Evolutionary conservation across 805 yeast genomes (phyloP).

Genomic region (Teunomyces stri): DNA sequence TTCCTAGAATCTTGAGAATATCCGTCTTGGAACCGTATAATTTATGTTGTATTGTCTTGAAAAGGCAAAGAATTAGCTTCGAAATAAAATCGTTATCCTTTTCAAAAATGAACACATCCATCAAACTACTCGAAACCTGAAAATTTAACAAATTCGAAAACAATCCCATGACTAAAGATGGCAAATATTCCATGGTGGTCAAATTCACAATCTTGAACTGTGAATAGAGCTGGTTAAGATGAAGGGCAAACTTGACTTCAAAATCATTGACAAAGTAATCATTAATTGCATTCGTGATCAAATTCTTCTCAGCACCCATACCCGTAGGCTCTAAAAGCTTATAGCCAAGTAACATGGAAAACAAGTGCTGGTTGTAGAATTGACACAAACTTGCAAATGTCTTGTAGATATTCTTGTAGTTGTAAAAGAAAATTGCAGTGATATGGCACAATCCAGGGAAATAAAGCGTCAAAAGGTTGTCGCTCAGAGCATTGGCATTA

Average conservation of each 20-base stretch:
- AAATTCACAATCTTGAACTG: conserved; percentile 50
- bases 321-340: conserved; percentile 6
- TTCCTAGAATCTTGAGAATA: conserved; percentile 32
- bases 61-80: conserved; percentile 51
- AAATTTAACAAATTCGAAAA: conserved; percentile 46
- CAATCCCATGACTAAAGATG: conserved; percentile 38
- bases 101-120: conserved; percentile 63
- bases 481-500: conserved; percentile 5
- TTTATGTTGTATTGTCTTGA: conserved; percentile 45
- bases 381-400: conserved; percentile 42
- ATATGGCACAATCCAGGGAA: conserved; percentile 36
- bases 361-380: conserved; percentile 32
- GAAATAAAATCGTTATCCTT: conserved; percentile 46
- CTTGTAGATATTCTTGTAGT: conserved; percentile 27
- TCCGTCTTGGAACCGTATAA: conserved; percentile 52
- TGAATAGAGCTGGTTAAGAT: conserved; percentile 41
- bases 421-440: conserved; percentile 41
- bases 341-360: conserved; percentile 12
- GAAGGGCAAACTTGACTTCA: conserved; percentile 43
- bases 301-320: not conserved
- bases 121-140: conserved; percentile 46
- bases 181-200: conserved; percentile 42
- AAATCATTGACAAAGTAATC: conserved; percentile 35
- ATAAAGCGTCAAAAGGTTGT: conserved; percentile 20
- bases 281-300: conserved; percentile 7